A percentile compares a stretch with the other conserved stretches of the same genome.
These are phyloP conservation scores for Moricandia arvensis DNA, from an alignment of 345 rosid species.

Conservation along the genomic window DNA sequence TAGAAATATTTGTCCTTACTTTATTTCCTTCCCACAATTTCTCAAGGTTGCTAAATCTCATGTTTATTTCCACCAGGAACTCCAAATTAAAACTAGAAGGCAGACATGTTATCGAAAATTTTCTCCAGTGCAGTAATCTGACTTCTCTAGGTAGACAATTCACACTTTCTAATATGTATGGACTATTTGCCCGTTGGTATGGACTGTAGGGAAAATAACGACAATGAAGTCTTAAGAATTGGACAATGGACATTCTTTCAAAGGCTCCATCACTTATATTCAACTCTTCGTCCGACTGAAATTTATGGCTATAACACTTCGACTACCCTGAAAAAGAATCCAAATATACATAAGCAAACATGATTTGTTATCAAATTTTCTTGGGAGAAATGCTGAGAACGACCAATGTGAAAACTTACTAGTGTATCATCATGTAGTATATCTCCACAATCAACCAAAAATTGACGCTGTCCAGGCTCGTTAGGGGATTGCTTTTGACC, in stretches of 20 bases:
- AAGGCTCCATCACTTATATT: too few relatives aligned
- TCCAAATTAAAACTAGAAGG: not conserved
- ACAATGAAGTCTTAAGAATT: too few relatives aligned
- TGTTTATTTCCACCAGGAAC: not conserved
- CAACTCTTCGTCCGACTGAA: not conserved
- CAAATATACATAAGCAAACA: not conserved
- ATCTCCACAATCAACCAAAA: conserved; percentile 29
- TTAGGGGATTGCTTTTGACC: conserved; percentile 19
- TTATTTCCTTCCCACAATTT: not conserved
- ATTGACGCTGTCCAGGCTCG: conserved; percentile 20
- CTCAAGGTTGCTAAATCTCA: not conserved
- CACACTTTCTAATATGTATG: not conserved
- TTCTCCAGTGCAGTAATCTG: too few relatives aligned
- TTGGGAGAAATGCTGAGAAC: not conserved
- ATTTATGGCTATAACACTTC: conserved; percentile 9
- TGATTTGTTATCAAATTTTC: not conserved
- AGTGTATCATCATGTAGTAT: not conserved
- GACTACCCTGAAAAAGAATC: conserved; percentile 13
- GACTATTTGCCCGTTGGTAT: not conserved
- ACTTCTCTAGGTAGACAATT: not conserved
- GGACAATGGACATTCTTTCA: too few relatives aligned
- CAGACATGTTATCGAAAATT: too few relatives aligned
- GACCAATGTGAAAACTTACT: conserved; percentile 16
- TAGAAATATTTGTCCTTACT: not conserved
- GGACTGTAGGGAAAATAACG: not conserved